Evolutionary conservation across 108 stramenopile genomes (phyloP).

Genomic region (Chaetoceros muelleri): DNA sequence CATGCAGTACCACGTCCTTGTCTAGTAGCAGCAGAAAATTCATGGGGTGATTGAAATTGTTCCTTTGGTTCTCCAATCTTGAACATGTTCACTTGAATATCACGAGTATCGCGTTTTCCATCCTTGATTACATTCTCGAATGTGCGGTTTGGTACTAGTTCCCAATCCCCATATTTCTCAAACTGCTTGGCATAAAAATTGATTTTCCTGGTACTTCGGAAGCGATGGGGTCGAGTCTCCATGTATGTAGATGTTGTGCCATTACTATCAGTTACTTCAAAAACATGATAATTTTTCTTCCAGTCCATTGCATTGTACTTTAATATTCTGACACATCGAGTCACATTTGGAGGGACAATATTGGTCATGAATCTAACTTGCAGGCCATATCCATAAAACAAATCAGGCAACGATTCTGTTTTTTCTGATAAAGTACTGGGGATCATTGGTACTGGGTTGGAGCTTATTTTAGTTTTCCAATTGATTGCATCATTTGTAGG

Average conservation of each 20-base stretch:
- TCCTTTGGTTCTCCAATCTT: no score
- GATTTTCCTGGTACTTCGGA: not conserved
- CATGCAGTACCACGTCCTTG: constrained; percentile 11
- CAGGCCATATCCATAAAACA: not conserved
- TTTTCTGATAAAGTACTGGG: not conserved
- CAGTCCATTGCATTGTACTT: not conserved
- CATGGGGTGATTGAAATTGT: no score
- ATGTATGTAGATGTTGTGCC: not conserved
- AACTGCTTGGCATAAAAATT: not conserved
- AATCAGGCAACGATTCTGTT: no score
- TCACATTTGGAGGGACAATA: not conserved
- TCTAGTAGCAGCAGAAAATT: no score
- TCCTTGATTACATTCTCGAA: no score
- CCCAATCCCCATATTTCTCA: no score
- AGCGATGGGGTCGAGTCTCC: not conserved
- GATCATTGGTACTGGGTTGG: not conserved
- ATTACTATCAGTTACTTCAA: not conserved
- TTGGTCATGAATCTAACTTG: not conserved
- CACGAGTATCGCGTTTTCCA: no score
- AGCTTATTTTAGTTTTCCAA: not conserved
- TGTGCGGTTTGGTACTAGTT: no score
- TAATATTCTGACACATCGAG: not conserved
- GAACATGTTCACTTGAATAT: no score
- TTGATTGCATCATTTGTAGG: not conserved
- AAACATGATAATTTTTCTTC: not conserved